Conservation (phyloP, 2,329 filamentous ascomycete species). For the Exserohilum turcica region DNA sequence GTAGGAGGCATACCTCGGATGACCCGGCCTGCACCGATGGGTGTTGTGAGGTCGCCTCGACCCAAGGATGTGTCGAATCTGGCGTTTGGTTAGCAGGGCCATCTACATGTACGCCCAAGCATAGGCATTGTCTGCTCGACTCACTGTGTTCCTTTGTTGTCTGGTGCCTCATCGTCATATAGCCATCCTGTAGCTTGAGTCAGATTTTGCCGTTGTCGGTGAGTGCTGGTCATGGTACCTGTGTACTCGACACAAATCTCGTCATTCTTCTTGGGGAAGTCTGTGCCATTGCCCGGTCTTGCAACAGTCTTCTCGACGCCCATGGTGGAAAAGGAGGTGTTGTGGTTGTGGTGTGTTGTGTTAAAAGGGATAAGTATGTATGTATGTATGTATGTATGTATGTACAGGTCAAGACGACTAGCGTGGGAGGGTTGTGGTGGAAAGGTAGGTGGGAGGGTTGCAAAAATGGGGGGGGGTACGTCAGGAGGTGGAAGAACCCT, state of each 20-base stretch:
- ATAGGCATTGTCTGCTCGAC: slow-evolving; percentile 40
- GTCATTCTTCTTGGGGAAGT: slow-evolving; percentile 69
- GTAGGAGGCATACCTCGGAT: slow-evolving; percentile 71
- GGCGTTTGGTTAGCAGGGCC: slow-evolving; percentile 19
- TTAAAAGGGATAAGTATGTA: not conserved
- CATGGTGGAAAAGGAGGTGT: slow-evolving; percentile 42
- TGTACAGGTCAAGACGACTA: not conserved
- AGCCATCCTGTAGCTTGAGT: slow-evolving; percentile 63
- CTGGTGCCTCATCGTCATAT: slow-evolving; percentile 66
- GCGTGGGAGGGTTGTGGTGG: not conserved
- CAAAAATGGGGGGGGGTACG: slow-evolving; percentile 2
- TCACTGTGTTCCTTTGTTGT: slow-evolving; percentile 73
- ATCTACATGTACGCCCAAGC: not conserved
- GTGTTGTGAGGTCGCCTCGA: slow-evolving; percentile 74
- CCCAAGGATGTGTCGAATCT: slow-evolving; percentile 90
- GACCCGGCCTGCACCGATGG: slow-evolving; percentile 81
- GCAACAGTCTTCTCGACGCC: slow-evolving; percentile 71
- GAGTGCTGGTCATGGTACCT: slow-evolving; percentile 46
- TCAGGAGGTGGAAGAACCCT: slow-evolving; percentile 17
- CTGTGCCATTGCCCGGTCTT: slow-evolving; percentile 64
- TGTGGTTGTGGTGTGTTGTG: not conserved
- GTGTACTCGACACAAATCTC: slow-evolving; percentile 88
- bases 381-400: too few species aligned
- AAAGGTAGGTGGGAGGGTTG: not conserved
- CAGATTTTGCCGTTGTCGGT: slow-evolving; percentile 9